Base-by-base conservation (phyloP, 352 stramenopile genomes). In the Blastocystis sp. region DNA sequence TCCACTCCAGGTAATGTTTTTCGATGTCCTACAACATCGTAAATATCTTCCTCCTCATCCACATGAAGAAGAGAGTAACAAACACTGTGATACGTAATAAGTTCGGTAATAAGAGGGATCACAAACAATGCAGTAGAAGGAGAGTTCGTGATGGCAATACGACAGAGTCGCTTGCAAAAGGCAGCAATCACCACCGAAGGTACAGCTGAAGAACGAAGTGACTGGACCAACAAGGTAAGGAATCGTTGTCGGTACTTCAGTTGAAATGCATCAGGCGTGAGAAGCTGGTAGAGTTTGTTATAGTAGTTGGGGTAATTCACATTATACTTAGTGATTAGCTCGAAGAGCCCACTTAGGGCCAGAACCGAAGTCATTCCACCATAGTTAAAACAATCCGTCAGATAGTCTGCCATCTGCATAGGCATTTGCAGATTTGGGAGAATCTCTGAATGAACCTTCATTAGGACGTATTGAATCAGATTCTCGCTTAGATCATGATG, bases 221-320 rank as follows among this genome's bases (percentile, higher is more conserved):
- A 96, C 33, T 95, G 91, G 54, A 94, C 93, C 48, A 96, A 87
- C 76, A 96, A 90, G 1, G 92, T 91, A 66, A 96, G 95, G 91
- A 96, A 95, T 42, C 93, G 93, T 70, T 89, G 60, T 7, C 56
- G 22, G 30, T 89, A 89, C 56, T 89, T 89, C 57, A 89, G 40
- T 9, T 22, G n/a, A 62, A 89, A 89, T 2, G 57, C 54, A 11
- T 89, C 30, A 2, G 27, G 35, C 0, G 44, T 78, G 9, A 96
- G 90, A 35, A 96, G 90, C 40, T 89, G 84, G 82, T 95, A 95
- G 57, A 96, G 91, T 90, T 95, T 95, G 91, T 93, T 94, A 92
- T 95, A 96, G 54, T 95, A 96, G 68, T 95, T 93, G 7, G 93
- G 93, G 78, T 94, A 96, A 90, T 96, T 94, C 70, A 96, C 95